Evolutionary conservation across 176 grass and related monocot species (phyloP), one percentile per base, ranked within the genome.

Genomic region (Hsuehochloa calcarea): DNA sequence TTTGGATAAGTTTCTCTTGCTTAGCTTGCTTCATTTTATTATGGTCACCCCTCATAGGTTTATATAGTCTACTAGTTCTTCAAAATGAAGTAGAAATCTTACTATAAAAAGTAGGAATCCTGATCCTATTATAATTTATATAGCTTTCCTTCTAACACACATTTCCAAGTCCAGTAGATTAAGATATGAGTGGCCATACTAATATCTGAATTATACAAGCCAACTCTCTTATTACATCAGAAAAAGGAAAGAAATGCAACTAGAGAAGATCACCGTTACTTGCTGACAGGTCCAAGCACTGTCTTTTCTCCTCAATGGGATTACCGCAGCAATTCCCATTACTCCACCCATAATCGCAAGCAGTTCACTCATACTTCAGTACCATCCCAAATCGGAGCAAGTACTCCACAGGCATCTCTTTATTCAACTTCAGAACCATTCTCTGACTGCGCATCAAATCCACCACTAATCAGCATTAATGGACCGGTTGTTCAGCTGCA

Each of bases 401-500:
- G 10, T 47, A 11, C 47, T n/a, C 39, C 16, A 60, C 39, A 27
- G 3, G 27, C 16, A 80, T 56, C 64, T 35, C 63, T 22, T 23
- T 56, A 72, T 78, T 29, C 64, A 88, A 22, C 68, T 23, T 83
- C 8, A 34, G 17, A 46, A 56, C 29, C n/a, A 43, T 70, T 12
- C 6, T 58, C 39, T 26, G 26, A 54, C 5, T 41, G 43, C 25
- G 40, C 81, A 66, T 11, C 27, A 50, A 40, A 65, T 84, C 31
- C 46, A 73, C 56, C 15, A 72, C 46, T 82, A 98, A 91, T 98
- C 85, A 14, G 16, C 73, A 34, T 34, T 34, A 72, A 94, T 76
- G n/a, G 0, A 5, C 62, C 55, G 61, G 82, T 2, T 85, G 90
- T 99, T 94, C 79, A 99, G 81, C 46, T 82, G 88, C 1, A 10